Conservation (phyloP, 2,329 filamentous ascomycete genomes). For the Stagonosporopsis tanaceti region DNA sequence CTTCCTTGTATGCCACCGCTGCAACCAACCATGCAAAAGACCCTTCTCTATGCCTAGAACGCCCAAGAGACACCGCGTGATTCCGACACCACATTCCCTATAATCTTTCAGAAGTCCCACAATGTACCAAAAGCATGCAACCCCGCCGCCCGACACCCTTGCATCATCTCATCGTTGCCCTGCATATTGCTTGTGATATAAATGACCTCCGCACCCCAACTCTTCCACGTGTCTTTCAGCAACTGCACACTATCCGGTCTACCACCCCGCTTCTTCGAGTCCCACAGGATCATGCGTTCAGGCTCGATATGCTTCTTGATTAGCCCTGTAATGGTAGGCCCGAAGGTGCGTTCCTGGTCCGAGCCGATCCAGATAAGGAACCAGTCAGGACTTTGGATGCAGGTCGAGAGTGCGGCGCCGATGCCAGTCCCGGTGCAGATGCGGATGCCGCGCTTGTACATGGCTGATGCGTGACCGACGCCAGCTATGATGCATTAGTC, state of each 20-base stretch:
- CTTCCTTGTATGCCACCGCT: neutral
- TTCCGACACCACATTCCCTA: neutral
- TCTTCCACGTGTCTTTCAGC: constrained; percentile 44
- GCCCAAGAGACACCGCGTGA: neutral
- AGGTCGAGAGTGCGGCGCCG: constrained; percentile 46
- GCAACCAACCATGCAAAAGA: neutral
- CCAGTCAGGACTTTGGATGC: constrained; percentile 47
- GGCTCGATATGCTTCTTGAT: constrained; percentile 46
- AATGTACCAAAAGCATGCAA: constrained; percentile 47
- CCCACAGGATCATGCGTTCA: constrained; percentile 49
- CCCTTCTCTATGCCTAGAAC: neutral
- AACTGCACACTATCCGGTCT: constrained; percentile 45
- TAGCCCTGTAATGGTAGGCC: constrained; percentile 43
- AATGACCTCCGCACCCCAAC: constrained; percentile 46
- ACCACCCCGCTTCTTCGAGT: constrained; percentile 47
- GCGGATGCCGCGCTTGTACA: constrained; percentile 48
- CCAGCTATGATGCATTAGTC: constrained; percentile 38
- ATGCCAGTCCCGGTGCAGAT: constrained; percentile 49
- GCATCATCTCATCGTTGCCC: constrained; percentile 51
- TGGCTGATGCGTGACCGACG: constrained; percentile 46
- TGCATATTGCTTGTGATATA: constrained; percentile 49
- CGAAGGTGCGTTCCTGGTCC: constrained; percentile 47
- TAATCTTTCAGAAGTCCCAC: constrained; percentile 41
- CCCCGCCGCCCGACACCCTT: constrained; percentile 41
- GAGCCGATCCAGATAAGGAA: constrained; percentile 50